Percentiles rank a stretch among this genome's conserved stretches.
phyloP scores from a whole-genome alignment of 108 stramenopile genomes.

The Epipyxis sp. region DNA sequence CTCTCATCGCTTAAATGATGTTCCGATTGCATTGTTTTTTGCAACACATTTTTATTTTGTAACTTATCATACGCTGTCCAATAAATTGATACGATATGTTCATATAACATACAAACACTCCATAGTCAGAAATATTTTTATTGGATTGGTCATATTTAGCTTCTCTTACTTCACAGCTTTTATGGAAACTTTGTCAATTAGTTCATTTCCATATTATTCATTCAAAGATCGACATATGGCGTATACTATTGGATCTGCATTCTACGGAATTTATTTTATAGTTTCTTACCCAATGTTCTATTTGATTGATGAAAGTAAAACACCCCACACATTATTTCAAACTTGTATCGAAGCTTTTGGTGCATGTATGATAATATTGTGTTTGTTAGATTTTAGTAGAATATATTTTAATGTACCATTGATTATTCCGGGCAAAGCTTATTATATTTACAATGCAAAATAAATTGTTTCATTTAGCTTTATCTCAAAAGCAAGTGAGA shows the following conservation, averaged over 20 bases:
- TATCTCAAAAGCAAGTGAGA: no score
- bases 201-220: constrained; percentile 85
- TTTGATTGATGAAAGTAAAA: constrained; percentile 61
- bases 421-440: constrained; percentile 25
- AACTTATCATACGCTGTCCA: constrained; percentile 87
- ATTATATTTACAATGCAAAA: constrained; percentile 20
- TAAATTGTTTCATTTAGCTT: no score
- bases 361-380: constrained; percentile 78
- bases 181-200: constrained; percentile 93
- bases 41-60: constrained; percentile 96
- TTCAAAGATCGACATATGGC: constrained; percentile 79
- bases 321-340: constrained; percentile 40
- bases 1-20: constrained; percentile 83
- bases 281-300: constrained; percentile 91
- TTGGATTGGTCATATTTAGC: constrained; percentile 52
- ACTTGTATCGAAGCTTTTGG: constrained; percentile 42
- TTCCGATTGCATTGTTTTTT: constrained; percentile 74
- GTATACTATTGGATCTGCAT: constrained; percentile 69
- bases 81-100: constrained; percentile 75
- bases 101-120: constrained; percentile 36
- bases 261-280: constrained; percentile 98
- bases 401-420: constrained; percentile 49
- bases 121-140: constrained; percentile 55
- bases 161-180: constrained; percentile 89
- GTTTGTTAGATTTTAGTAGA: constrained; percentile 80